These are phyloP conservation scores for Pichia sorboxylosa DNA, from an alignment of 1,139 yeast species.

Conservation along the genomic window DNA sequence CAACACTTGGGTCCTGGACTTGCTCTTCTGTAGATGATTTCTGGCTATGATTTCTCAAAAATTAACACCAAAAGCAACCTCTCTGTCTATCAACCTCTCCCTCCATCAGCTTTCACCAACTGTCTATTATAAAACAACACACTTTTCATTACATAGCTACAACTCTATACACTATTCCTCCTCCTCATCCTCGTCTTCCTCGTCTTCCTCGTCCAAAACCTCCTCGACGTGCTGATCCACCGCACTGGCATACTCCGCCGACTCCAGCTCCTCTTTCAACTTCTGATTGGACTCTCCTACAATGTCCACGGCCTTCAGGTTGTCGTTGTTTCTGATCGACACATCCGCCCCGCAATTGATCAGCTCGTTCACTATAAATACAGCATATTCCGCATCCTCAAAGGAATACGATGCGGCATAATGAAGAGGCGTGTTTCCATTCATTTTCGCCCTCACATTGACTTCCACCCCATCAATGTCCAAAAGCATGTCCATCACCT, in stretches of 20 bases:
- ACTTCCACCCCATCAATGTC: conserved; percentile 89
- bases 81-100: neutral
- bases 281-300: conserved; percentile 35
- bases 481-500: conserved; percentile 67
- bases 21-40: no score
- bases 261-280: conserved; percentile 53
- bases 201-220: conserved; percentile 12
- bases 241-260: conserved; percentile 49
- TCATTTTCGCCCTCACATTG: conserved; percentile 60
- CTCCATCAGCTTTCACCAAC: neutral
- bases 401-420: conserved; percentile 65
- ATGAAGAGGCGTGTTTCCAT: conserved; percentile 86
- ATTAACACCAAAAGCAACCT: no score
- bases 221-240: conserved; percentile 16
- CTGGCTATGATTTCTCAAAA: no score
- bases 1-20: no score
- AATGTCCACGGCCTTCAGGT: conserved; percentile 66
- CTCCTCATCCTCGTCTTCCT: conserved; percentile 16
- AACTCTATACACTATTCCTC: no score
- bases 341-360: conserved; percentile 93
- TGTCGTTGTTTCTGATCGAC: conserved; percentile 38
- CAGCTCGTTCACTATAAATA: conserved; percentile 65
- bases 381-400: conserved; percentile 79
- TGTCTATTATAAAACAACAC: no score
- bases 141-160: no score